Evolutionary conservation across 441 rosid genomes (phyloP).

Genomic region (Arabidopsis hybrid): DNA sequence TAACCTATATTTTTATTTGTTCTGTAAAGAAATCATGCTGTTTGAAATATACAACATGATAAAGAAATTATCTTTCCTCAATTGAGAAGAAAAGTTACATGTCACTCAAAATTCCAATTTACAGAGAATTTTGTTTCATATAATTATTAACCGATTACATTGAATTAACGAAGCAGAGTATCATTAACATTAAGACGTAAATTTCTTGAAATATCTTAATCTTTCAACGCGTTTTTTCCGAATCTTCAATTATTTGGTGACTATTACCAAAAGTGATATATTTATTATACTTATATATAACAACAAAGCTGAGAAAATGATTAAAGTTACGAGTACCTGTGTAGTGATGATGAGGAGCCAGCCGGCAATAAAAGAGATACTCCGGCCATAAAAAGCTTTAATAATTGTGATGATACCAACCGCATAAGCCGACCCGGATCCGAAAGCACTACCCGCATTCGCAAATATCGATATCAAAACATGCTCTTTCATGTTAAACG

Average conservation of each 20-base stretch:
- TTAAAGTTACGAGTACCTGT: constrained; percentile 55
- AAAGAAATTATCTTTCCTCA: not conserved
- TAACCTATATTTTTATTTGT: not conserved
- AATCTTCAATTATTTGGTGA: not conserved
- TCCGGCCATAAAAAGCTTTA: constrained; percentile 76
- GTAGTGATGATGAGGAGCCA: constrained; percentile 91
- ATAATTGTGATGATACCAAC: constrained; percentile 76
- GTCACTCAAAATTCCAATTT: not conserved
- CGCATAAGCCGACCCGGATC: constrained; percentile 80
- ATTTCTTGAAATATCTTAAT: not conserved
- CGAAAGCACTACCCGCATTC: constrained; percentile 89
- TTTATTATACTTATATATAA: not conserved
- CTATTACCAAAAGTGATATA: not conserved
- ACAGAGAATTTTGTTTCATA: not conserved
- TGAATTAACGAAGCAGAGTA: not conserved
- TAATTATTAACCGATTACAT: not conserved
- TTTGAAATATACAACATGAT: not conserved
- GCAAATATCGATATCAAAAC: constrained; percentile 84
- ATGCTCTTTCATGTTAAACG: constrained; percentile 89
- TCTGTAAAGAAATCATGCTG: not conserved
- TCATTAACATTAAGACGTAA: constrained; percentile 10
- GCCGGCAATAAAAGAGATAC: constrained; percentile 71
- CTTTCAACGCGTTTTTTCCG: not conserved
- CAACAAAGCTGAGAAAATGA: not conserved
- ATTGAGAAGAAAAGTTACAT: not conserved